These are phyloP conservation scores for Kluyveromyces sp. DNA, from an alignment of 1,139 yeast species.

Conservation along the genomic window DNA sequence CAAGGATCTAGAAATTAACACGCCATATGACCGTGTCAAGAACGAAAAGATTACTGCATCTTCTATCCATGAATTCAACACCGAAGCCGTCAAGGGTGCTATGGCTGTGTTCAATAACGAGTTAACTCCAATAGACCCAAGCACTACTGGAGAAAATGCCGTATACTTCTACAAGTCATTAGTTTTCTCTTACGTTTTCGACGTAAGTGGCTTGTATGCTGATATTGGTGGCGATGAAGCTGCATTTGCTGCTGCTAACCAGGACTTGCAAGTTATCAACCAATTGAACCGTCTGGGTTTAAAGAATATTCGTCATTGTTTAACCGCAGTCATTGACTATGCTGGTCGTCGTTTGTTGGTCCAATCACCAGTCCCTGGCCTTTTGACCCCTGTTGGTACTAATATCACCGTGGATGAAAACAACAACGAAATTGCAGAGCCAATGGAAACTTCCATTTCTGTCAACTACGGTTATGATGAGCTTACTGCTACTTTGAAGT, in stretches of 20 bases:
- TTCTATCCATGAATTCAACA: conserved; percentile 70
- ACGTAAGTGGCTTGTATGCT: conserved; percentile 61
- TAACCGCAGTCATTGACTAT: conserved; percentile 80
- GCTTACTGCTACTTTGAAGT: conserved; percentile 37
- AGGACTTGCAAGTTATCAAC: conserved; percentile 70
- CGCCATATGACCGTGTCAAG: conserved; percentile 59
- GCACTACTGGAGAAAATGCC: conserved; percentile 46
- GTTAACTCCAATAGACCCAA: conserved; percentile 76
- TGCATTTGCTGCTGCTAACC: conserved; percentile 70
- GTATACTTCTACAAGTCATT: conserved; percentile 77
- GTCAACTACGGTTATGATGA: conserved; percentile 69
- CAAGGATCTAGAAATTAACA: conserved; percentile 55
- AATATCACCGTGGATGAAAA: conserved; percentile 27
- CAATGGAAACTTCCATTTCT: conserved; percentile 24
- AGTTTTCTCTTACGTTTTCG: conserved; percentile 75
- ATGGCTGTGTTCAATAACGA: conserved; percentile 68
- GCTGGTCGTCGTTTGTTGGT: conserved; percentile 83
- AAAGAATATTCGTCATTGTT: conserved; percentile 57
- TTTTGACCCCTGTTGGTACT: conserved; percentile 43
- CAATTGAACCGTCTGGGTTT: conserved; percentile 61
- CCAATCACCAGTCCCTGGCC: conserved; percentile 98
- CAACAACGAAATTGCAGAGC: conserved; percentile 28
- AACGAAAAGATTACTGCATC: conserved; percentile 72
- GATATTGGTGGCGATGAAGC: conserved; percentile 77
- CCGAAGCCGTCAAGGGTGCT: conserved; percentile 74